Evolutionary conservation across 140 eudicot genomes (phyloP), one percentile per base, ranked within the genome.

Genomic region (Cichorium intybus): DNA sequence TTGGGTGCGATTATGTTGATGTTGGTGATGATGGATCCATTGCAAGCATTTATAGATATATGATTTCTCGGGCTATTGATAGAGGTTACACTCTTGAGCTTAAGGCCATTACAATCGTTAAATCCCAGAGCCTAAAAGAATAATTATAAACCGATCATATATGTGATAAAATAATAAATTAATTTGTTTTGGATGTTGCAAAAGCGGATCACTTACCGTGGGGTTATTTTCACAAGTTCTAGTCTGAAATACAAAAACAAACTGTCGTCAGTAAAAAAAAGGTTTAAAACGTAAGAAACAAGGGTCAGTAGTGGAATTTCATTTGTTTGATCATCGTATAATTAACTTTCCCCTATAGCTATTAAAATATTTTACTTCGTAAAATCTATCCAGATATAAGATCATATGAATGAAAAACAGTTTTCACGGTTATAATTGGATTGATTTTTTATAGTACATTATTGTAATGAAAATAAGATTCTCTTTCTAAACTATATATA

Each of bases 61-160:
- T 82, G 95, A 49, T 72, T 65, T 51, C 60, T 60, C 7, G 83
- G 90, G 67, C 85, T 77, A 52, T 82, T 68, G 7, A 24, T 8
- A 6, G 41, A 61, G 6, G 54, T 56, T 27, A 82, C 27, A 17
- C 77, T 70, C 0, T 39, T 46, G 20, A 82, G 56, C 11, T 47
- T 64, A 24, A 82, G 55, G 0, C 69, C 68, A 23, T 63, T 73
- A 72, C 95, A 85, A 3, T 33, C 4, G 0, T 67, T 20, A 53
- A 86, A 79, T 16, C 35, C 20, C 29, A 86, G 16, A 7, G 72
- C 77, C 89, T 85, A 47, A 50, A 18, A 24, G 9, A 6, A 18
- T 0, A 16, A 11, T 49, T 0, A 11, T 33, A 2, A 41, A 16
- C 6, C 0, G 6, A 4, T 24, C 6, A 50, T 50, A 5, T 10